phyloP scores from a whole-genome alignment of 306 rosid genomes.

The Rosa persica region DNA sequence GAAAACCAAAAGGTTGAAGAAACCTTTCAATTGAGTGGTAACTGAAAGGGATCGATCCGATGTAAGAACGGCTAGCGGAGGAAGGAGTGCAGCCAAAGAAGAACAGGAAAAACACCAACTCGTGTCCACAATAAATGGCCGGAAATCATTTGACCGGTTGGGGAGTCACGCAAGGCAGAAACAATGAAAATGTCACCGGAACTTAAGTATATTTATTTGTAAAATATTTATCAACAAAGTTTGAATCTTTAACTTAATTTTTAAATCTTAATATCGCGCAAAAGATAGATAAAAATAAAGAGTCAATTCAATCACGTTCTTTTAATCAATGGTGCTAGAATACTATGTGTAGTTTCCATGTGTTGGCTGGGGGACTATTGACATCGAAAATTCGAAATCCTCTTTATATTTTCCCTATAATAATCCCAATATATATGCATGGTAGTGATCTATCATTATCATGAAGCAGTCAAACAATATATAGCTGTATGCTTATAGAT shows the following conservation, averaged over 20 bases:
- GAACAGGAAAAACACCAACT: background rate
- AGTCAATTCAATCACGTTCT: background rate
- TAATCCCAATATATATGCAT: background rate
- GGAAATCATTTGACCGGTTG: background rate
- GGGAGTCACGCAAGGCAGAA: background rate
- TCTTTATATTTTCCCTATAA: background rate
- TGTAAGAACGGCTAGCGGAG: background rate
- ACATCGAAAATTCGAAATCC: background rate
- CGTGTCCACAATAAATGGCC: background rate
- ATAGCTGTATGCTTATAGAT: background rate
- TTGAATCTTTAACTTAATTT: background rate
- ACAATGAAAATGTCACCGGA: background rate
- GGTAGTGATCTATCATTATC: slow-evolving; percentile 1
- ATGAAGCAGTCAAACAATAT: background rate
- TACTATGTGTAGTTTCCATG: no score
- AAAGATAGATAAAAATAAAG: no score
- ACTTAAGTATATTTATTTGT: no score
- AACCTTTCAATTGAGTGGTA: background rate
- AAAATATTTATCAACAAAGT: background rate
- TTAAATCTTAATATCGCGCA: background rate
- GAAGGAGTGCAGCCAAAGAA: background rate
- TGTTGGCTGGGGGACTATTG: background rate
- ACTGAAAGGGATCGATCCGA: background rate
- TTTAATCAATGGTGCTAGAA: background rate
- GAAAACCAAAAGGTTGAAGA: background rate